Conservation (phyloP, 2,329 filamentous ascomycete species). For the Cladosporium sp. region DNA sequence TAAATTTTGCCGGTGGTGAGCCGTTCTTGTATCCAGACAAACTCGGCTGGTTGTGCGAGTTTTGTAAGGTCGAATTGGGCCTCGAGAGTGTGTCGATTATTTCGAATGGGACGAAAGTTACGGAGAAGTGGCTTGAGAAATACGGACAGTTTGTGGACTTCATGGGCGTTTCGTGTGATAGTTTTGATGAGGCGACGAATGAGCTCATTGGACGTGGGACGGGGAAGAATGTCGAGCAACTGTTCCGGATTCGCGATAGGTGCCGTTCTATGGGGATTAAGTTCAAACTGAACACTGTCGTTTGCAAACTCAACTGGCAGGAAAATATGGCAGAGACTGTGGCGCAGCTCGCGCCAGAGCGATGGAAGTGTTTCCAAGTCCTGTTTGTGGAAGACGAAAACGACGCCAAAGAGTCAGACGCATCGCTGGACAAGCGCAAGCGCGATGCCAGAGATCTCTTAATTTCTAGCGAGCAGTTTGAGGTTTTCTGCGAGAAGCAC, state of each 20-base stretch:
- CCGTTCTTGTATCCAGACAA: conserved; percentile 48
- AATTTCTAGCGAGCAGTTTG: conserved; percentile 28
- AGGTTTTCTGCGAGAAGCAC: conserved; percentile 44
- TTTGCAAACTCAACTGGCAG: conserved; percentile 44
- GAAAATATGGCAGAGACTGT: conserved; percentile 40
- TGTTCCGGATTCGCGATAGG: conserved; percentile 42
- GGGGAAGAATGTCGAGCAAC: conserved; percentile 43
- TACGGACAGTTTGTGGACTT: conserved; percentile 48
- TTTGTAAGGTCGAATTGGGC: conserved; percentile 45
- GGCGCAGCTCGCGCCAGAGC: conserved; percentile 41
- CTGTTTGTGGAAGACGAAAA: conserved; percentile 52
- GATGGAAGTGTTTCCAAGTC: conserved; percentile 55
- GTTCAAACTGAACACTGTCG: conserved; percentile 56
- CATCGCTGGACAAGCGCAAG: conserved; percentile 19
- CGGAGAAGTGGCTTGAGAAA: conserved; percentile 38
- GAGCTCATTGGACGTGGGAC: conserved; percentile 47
- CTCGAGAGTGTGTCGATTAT: conserved; percentile 52
- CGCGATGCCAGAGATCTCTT: conserved; percentile 39
- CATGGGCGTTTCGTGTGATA: conserved; percentile 53
- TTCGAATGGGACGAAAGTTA: conserved; percentile 49
- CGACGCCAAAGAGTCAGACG: conserved; percentile 33
- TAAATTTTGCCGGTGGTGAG: conserved; percentile 54
- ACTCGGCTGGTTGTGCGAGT: conserved; percentile 42
- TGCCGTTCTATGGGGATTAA: conserved; percentile 46
- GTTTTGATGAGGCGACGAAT: conserved; percentile 49